Evolutionary conservation across 2,329 filamentous ascomycete species (phyloP), one percentile per base, ranked within the genome.

Genomic region (Exophiala bonariae): DNA sequence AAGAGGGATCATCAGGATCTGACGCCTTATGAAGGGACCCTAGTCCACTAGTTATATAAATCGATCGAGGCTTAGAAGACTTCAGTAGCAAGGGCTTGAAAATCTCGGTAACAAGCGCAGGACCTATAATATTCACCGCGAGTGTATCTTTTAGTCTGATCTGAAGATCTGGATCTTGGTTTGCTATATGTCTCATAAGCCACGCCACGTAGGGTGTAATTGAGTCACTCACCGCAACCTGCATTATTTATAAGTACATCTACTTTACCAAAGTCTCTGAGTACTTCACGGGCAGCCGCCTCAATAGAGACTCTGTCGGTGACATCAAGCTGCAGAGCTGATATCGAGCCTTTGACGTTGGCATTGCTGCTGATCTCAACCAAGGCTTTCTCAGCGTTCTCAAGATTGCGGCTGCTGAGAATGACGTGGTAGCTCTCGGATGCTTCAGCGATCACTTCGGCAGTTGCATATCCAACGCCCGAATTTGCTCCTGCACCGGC

Each of bases 1-100:
- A 75, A 75, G 76, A 79, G 1, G 75, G 75, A 4, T 63, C 63
- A 3, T 26, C 38, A 30, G 63, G 45, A 19, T 49, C 32, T 9
- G 37, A 20, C 19, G 30, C 18, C 9, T 5, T 16, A 3, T 60
- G 58, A 5, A 54, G 33, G n/a, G 61, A 66, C 2, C 68, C 69
- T 6, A 66, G 53, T 2, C 46, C 55, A 7, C 61, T 64, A 11
- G 59, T 61, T 3, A 72, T 61, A 37, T 69, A 68, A 54, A 73
- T 64, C 5, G 65, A 56, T 55, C 39, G 62, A 41, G 48, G 59
- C 26, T 54, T 41, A 7, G 54, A 44, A 2, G 64, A 63, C n/a
- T 56, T 59, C 9, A 61, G 58, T 11, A 72, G 52, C 0, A 71
- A 57, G 1, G 67, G 67, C 4, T 59, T 32, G 16, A 70, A 56